Evolutionary conservation across 2,329 filamentous ascomycete species (phyloP), one percentile per base, ranked within the genome.

Genomic region (Ploettnerulaceae sp.): DNA sequence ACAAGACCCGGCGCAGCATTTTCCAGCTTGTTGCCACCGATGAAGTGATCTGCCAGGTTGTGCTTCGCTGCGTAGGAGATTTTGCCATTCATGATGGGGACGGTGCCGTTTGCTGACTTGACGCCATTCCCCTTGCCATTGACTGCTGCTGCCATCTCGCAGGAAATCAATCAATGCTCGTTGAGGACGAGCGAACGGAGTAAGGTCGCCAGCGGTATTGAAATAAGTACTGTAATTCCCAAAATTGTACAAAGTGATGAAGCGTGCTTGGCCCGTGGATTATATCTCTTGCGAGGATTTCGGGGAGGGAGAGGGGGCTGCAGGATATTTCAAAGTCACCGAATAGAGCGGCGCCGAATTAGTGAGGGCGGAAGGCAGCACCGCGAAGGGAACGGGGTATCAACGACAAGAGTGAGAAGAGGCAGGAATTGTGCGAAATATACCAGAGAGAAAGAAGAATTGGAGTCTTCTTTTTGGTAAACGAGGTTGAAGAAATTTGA

Each of bases 1-100:
- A 98, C 88, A 64, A 83, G 85, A 67, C 90, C 85, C 28, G 89
- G 79, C 34, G 86, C 71, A 40, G 93, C 93, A 65, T 85, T 85
- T 55, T 81, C 82, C 55, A 98, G 71, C 65, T 82, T 80, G 74
- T 95, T 96, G 56, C 93, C 91, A 62, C 93, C 93, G 67, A 97
- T 95, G 71, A 97, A 98, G 75, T 98, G 93, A 69, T 89, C 77
- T 54, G 89, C 81, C 54, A 98, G 70, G 57, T 86, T 82, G 74
- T 88, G 81, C 71, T 86, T 89, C 59, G 89, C 83, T 56, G 89
- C 81, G 66, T 86, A 89, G 46, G 84, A 82, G 63, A 76, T 68
- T 57, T 74, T 73, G 69, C 77, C 76, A 59, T 82, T 82, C 56
- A 67, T 57, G 41, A 73, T 64, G 42, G 77, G 74, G 42, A 77